A percentile compares a stretch with the other conserved stretches of the same genome.
These are phyloP conservation scores for Eremomyces bilateralis DNA, from an alignment of 495 filamentous ascomycete species.

Conservation along the genomic window DNA sequence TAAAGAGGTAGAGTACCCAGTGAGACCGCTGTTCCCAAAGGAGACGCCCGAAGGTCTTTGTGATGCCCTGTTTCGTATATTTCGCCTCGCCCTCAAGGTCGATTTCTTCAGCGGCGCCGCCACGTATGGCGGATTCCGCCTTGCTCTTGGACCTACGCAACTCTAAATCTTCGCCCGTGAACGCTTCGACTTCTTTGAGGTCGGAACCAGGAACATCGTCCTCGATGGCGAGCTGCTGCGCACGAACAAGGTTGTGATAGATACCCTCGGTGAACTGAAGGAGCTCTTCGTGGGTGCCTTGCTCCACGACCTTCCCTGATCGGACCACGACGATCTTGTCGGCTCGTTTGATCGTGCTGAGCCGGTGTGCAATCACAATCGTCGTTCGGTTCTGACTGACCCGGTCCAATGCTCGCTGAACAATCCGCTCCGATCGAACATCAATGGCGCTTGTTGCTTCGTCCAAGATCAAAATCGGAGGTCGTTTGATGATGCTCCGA, in stretches of 20 bases:
- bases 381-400: conserved; percentile 14
- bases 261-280: conserved; percentile 8
- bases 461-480: conserved; percentile 16
- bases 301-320: conserved; percentile 12
- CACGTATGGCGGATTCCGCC: not conserved
- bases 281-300: conserved; percentile 14
- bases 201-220: not conserved
- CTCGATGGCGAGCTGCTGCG: conserved; percentile 8
- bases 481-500: conserved; percentile 14
- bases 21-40: conserved; percentile 11
- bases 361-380: conserved; percentile 15
- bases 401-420: conserved; percentile 14
- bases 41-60: conserved; percentile 8
- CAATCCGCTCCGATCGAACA: conserved; percentile 12
- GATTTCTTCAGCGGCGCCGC: not conserved
- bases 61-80: conserved; percentile 4
- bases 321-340: conserved; percentile 15
- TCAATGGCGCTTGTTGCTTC: conserved; percentile 18
- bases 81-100: conserved; percentile 1
- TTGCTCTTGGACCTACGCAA: not conserved
- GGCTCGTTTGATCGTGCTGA: conserved; percentile 14
- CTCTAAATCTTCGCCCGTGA: not conserved
- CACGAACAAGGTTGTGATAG: conserved; percentile 13
- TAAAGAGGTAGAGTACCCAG: conserved; percentile 10
- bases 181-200: conserved; percentile 5